Percentiles rank a stretch among this genome's conserved stretches.
These are phyloP conservation scores for Saccharum officinarum DNA, from an alignment of 176 grass and related monocot genomes.

Conservation along the genomic window DNA sequence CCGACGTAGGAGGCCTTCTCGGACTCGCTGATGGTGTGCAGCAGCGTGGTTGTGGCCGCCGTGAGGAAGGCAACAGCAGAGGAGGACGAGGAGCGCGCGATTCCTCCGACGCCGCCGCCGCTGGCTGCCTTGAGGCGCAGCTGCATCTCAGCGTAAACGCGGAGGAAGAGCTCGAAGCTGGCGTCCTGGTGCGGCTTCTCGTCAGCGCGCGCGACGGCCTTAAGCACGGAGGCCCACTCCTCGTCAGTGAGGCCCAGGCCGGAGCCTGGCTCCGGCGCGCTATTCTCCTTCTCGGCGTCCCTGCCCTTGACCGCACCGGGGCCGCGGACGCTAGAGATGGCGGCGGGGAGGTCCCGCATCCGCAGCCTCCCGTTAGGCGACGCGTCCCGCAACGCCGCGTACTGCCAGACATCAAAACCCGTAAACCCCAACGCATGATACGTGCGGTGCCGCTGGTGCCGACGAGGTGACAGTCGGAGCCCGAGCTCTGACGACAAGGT, in stretches of 20 bases:
- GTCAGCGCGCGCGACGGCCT: slow-evolving; percentile 48
- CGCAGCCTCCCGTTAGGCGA: slow-evolving; percentile 44
- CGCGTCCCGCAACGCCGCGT: slow-evolving; percentile 49
- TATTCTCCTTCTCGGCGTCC: slow-evolving; percentile 51
- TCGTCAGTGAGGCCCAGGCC: slow-evolving; percentile 42
- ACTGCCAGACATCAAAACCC: slow-evolving; percentile 28
- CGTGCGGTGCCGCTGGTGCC: neutral
- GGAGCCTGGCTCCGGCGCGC: slow-evolving; percentile 2
- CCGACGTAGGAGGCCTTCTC: slow-evolving; percentile 93
- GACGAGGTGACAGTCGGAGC: neutral
- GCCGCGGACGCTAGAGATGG: slow-evolving; percentile 47
- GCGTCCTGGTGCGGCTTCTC: slow-evolving; percentile 44
- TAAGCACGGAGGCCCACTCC: slow-evolving; percentile 56
- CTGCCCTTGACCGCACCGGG: slow-evolving; percentile 24
- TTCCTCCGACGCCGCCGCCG: neutral
- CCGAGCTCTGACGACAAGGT: neutral
- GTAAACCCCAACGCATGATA: neutral
- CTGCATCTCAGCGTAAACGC: slow-evolving; percentile 79
- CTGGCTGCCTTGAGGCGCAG: slow-evolving; percentile 45
- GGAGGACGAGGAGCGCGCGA: slow-evolving; percentile 52
- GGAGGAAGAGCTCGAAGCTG: slow-evolving; percentile 85
- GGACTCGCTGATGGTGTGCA: slow-evolving; percentile 96
- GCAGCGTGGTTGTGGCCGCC: slow-evolving; percentile 85
- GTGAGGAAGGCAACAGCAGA: slow-evolving; percentile 68
- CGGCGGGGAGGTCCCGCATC: slow-evolving; percentile 62